phyloP scores from a whole-genome alignment of 1,139 yeast genomes.

The Spencermartinsiella ligniputridi region DNA sequence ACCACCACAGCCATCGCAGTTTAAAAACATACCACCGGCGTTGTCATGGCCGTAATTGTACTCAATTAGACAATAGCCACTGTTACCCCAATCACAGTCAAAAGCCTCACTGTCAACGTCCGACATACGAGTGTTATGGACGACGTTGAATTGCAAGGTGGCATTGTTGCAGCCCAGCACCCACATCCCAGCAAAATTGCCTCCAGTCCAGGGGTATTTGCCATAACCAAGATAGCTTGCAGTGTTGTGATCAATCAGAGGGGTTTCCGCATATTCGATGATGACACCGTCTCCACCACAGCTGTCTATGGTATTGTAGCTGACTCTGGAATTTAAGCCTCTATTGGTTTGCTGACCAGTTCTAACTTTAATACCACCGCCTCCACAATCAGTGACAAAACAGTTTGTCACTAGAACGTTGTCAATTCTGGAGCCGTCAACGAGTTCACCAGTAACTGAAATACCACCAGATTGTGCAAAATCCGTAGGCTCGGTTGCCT shows the following conservation, averaged over 20 bases:
- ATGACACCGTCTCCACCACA: constrained; percentile 7
- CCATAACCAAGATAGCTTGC: constrained; percentile 5
- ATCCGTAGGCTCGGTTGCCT: constrained; percentile 4
- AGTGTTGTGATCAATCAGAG: constrained; percentile 5
- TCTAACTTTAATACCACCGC: constrained; percentile 6
- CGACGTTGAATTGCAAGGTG: constrained; percentile 6
- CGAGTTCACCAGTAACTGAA: constrained; percentile 1
- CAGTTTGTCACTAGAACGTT: not conserved
- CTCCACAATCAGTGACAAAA: constrained; percentile 4
- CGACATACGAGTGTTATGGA: constrained; percentile 3
- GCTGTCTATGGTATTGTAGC: constrained; percentile 1
- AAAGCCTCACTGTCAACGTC: constrained; percentile 4
- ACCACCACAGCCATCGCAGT: constrained; percentile 8
- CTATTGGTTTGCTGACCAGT: constrained; percentile 2
- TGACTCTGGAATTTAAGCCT: constrained; percentile 2
- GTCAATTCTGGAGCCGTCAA: not conserved
- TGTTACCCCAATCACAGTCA: constrained; percentile 9
- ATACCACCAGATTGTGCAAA: constrained; percentile 4
- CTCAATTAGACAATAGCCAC: constrained; percentile 6
- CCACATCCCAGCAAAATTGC: constrained; percentile 8
- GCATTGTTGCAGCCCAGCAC: constrained; percentile 4
- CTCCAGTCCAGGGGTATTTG: constrained; percentile 7
- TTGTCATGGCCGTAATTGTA: constrained; percentile 6
- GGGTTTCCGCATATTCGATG: constrained; percentile 3
- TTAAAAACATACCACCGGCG: constrained; percentile 7